Evolutionary conservation across 495 filamentous ascomycete species (phyloP), one percentile per base, ranked within the genome.

Genomic region (Halenospora varia): DNA sequence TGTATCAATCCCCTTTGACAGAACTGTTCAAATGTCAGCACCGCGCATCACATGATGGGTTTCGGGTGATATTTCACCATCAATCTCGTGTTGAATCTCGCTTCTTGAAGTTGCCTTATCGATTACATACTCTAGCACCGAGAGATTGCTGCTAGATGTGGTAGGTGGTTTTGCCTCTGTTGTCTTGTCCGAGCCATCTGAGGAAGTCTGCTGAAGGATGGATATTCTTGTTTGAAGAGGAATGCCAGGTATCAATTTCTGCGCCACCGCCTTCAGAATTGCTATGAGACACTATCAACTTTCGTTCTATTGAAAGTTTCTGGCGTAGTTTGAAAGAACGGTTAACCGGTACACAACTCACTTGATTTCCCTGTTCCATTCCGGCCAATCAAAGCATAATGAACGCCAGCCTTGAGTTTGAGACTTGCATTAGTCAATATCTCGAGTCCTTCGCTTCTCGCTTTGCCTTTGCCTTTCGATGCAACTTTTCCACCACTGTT

Each of bases 311-410:
- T 44, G 35, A 10, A 61, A 15, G 46, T 19, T 48, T 46, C 10
- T 41, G n/a, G 25, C 45, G 35, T 46, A 41, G 48, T 24, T 23
- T 40, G 60, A 25, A 62, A 48, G 8, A 49, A 53, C 15, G 15
- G 2, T 15, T 9, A 40, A 9, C 35, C 35, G 9, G 8, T 40
- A 2, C 23, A 8, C 8, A 20, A 62, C 82, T 70, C 65, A 89
- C 86, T 94, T 17, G 86, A 89, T 68, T 94, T 94, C 4, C 89
- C 89, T 2, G 82, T 82, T 1, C 89, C 89, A 74, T 94, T 94
- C 20, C 87, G 75, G 0, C 89, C 89, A 19, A 92, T 72, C 9
- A 94, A 69, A 0, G 85, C 89, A 73, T 92, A 92, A 48, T 85
- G 78, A 23, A 82, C 71, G 0, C 88, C 87, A 10, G 79, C 79